A percentile compares a stretch with the other conserved stretches of the same genome.
phyloP scores from a whole-genome alignment of 169 alveolate species.

The Besnoitia besnoiti region DNA sequence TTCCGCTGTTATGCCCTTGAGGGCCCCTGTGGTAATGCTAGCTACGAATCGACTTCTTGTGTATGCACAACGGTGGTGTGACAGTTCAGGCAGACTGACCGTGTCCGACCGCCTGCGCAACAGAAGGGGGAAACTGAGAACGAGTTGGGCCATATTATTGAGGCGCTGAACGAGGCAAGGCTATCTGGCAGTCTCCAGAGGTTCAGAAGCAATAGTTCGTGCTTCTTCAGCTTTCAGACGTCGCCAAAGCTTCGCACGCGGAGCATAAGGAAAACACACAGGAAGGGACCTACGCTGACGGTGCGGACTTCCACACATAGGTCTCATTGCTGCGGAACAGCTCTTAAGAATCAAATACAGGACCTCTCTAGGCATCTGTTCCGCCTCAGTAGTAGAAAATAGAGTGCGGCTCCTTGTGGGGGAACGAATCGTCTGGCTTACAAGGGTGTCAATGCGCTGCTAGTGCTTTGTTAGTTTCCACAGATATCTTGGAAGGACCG shows the following conservation, averaged over 20 bases:
- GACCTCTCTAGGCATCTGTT: neutral
- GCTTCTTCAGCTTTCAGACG: neutral
- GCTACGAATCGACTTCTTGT: neutral
- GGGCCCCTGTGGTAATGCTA: neutral
- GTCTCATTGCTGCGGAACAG: no score
- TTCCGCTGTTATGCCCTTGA: neutral
- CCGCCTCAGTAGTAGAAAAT: neutral
- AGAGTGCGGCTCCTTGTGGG: no score
- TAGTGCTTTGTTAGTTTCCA: neutral
- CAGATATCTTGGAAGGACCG: neutral
- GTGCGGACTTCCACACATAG: neutral
- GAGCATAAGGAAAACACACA: neutral
- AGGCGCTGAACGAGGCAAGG: conserved; percentile 6
- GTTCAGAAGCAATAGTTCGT: neutral
- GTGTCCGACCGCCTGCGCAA: neutral
- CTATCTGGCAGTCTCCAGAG: neutral
- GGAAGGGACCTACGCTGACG: neutral
- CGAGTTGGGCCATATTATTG: neutral
- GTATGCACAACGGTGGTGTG: neutral
- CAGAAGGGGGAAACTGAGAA: neutral
- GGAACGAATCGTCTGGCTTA: no score
- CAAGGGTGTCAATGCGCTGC: no score
- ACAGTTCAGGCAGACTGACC: neutral
- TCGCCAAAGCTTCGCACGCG: neutral
- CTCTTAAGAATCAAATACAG: no score